phyloP scores from a whole-genome alignment of 495 filamentous ascomycete genomes.

The Talaromyces nanjingensis region DNA sequence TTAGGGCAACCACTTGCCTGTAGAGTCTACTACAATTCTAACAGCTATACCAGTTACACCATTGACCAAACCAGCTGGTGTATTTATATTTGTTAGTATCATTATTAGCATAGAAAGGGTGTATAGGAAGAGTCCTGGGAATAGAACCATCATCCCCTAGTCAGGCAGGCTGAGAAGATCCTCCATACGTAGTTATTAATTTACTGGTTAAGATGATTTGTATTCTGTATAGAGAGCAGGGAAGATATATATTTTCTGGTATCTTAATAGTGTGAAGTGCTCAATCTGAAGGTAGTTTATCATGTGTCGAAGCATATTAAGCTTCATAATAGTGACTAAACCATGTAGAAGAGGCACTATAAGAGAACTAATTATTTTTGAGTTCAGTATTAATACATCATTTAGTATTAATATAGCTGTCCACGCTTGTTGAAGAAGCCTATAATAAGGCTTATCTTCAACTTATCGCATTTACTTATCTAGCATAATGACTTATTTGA shows the following conservation, averaged over 20 bases:
- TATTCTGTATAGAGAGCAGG: constrained; percentile 6
- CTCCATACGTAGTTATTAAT: not conserved
- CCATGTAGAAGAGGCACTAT: too few species aligned
- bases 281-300: too few species aligned
- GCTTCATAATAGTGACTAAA: too few species aligned
- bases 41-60: constrained; percentile 9
- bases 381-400: too few species aligned
- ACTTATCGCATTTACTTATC: too few species aligned
- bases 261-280: too few species aligned
- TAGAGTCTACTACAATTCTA: constrained; percentile 13
- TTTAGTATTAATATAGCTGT: too few species aligned
- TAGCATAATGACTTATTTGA: too few species aligned
- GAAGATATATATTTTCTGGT: constrained; percentile 13
- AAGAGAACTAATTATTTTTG: too few species aligned
- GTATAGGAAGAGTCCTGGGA: constrained; percentile 14
- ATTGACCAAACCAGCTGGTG: constrained; percentile 12
- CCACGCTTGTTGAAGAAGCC: too few species aligned
- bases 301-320: too few species aligned
- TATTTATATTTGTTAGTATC: constrained; percentile 9
- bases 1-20: constrained; percentile 8
- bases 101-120: constrained; percentile 10
- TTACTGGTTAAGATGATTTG: not conserved
- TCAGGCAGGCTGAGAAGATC: constrained; percentile 2
- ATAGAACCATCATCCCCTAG: constrained; percentile 7
- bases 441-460: too few species aligned